Conservation (phyloP, 148 eudicot genomes). For the Chenopodium berlandieri region DNA sequence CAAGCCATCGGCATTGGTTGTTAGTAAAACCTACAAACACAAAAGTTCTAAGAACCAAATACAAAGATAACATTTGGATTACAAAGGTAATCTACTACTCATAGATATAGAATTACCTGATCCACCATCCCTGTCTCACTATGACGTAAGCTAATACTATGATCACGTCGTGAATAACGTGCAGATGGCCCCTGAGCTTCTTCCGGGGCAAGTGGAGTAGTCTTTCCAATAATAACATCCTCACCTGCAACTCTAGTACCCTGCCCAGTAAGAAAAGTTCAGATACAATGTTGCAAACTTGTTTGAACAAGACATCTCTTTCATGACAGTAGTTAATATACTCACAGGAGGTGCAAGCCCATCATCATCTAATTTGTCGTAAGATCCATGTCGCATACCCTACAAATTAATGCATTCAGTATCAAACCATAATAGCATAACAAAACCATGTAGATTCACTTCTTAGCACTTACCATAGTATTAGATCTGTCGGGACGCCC, state of each 20-base stretch:
- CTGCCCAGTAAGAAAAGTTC: slow-evolving; percentile 31
- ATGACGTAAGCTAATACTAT: slow-evolving; percentile 93
- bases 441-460: not conserved
- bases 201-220: slow-evolving; percentile 82
- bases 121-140: slow-evolving; percentile 96
- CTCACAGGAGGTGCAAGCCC: slow-evolving; percentile 99
- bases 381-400: slow-evolving; percentile 99
- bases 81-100: slow-evolving; percentile 3
- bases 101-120: slow-evolving; percentile 45
- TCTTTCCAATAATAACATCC: slow-evolving; percentile 98
- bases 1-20: slow-evolving; percentile 95
- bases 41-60: slow-evolving; percentile 9
- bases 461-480: slow-evolving; percentile 59
- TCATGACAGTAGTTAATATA: slow-evolving; percentile 1
- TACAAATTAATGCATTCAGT: slow-evolving; percentile 22
- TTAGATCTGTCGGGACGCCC: slow-evolving; percentile 92
- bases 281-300: not conserved
- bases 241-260: slow-evolving; percentile 96
- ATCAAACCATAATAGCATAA: slow-evolving; percentile 1
- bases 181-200: slow-evolving; percentile 80
- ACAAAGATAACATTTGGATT: not conserved
- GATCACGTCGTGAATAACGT: slow-evolving; percentile 78
- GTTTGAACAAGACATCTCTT: not conserved
- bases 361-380: slow-evolving; percentile 95
- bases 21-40: slow-evolving; percentile 57